phyloP scores from a whole-genome alignment of 495 filamentous ascomycete species.

The Penicillium verhagenii region DNA sequence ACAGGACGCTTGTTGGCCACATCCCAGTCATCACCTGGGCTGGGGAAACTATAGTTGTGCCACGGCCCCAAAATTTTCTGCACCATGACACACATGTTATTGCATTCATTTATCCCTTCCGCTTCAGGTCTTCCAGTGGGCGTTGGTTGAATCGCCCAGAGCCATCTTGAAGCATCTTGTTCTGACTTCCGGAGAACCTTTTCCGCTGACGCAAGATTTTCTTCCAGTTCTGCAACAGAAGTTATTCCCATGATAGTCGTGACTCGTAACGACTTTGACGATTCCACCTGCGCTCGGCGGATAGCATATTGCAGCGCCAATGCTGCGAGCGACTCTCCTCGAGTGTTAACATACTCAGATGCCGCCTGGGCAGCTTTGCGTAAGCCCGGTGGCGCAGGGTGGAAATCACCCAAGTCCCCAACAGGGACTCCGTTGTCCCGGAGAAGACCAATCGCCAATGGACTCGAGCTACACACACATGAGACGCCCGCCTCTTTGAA shows the following conservation, averaged over 20 bases:
- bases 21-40: constrained; percentile 21
- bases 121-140: background rate
- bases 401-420: constrained; percentile 70
- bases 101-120: background rate
- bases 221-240: constrained; percentile 17
- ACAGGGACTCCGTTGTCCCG: constrained; percentile 66
- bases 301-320: constrained; percentile 19
- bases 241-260: constrained; percentile 22
- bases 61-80: constrained; percentile 15
- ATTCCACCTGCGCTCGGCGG: constrained; percentile 11
- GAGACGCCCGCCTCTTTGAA: constrained; percentile 66
- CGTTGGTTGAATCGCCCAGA: constrained; percentile 7
- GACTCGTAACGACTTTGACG: constrained; percentile 11
- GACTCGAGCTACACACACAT: constrained; percentile 77
- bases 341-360: constrained; percentile 51
- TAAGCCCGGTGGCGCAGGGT: constrained; percentile 68
- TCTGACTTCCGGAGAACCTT: constrained; percentile 10
- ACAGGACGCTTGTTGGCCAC: constrained; percentile 10
- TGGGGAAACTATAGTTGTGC: constrained; percentile 20
- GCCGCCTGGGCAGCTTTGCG: constrained; percentile 51
- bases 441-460: constrained; percentile 77
- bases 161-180: background rate
- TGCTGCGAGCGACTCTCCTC: constrained; percentile 63
- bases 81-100: constrained; percentile 1
- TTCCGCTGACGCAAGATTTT: constrained; percentile 13